These are phyloP conservation scores for Coleophoma crateriformis DNA, from an alignment of 2,329 filamentous ascomycete genomes.

Conservation along the genomic window DNA sequence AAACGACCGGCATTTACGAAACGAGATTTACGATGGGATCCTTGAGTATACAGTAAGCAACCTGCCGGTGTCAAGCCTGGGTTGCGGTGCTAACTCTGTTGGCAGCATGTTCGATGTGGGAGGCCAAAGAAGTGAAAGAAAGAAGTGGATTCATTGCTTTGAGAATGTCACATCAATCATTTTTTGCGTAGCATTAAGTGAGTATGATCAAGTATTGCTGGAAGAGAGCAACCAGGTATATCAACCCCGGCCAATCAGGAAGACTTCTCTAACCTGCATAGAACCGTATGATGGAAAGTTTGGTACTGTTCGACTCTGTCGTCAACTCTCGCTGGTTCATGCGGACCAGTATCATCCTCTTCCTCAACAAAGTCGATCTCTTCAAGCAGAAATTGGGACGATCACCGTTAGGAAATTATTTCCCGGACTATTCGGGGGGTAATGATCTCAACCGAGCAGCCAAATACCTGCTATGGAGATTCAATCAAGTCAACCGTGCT, in stretches of 20 bases:
- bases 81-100: slow-evolving; percentile 12
- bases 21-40: slow-evolving; percentile 98
- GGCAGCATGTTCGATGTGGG: slow-evolving; percentile 97
- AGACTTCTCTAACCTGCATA: slow-evolving; percentile 28
- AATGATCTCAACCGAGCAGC: slow-evolving; percentile 97
- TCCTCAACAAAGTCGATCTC: slow-evolving; percentile 97
- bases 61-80: slow-evolving; percentile 2
- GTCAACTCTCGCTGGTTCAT: slow-evolving; percentile 99
- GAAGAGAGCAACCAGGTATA: slow-evolving; percentile 94
- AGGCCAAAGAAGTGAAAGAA: slow-evolving; percentile 92
- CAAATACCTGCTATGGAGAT: slow-evolving; percentile 96
- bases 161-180: slow-evolving; percentile 99
- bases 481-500: slow-evolving; percentile 96
- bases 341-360: slow-evolving; percentile 96
- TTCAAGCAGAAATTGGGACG: slow-evolving; percentile 92
- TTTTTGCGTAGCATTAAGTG: slow-evolving; percentile 95
- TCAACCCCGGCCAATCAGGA: too few relatives aligned
- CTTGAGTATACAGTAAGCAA: slow-evolving; percentile 89
- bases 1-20: slow-evolving; percentile 98
- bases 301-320: slow-evolving; percentile 94
- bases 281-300: slow-evolving; percentile 99
- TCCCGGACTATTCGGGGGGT: slow-evolving; percentile 94
- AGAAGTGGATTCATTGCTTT: slow-evolving; percentile 99
- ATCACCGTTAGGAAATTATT: slow-evolving; percentile 90
- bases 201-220: slow-evolving; percentile 94